phyloP scores from a whole-genome alignment of 176 grass and related monocot genomes.

The Eremochloa ophiuroides region DNA sequence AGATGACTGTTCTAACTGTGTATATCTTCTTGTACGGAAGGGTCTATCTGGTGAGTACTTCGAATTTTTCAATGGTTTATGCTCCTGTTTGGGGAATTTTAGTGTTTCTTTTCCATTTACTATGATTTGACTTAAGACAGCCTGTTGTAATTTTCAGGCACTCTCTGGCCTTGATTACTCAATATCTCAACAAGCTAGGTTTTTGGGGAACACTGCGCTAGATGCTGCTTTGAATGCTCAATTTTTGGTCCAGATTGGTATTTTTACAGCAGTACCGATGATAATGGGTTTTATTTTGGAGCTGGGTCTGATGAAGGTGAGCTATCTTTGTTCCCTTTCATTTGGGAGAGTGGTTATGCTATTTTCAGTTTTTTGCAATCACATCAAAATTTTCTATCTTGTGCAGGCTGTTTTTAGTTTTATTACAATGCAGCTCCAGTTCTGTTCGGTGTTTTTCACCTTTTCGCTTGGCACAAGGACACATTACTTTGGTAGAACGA shows the following conservation, averaged over 20 bases:
- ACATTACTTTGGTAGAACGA: slow-evolving; percentile 98
- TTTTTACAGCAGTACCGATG: slow-evolving; percentile 98
- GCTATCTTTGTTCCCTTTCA: neutral
- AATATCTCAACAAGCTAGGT: slow-evolving; percentile 58
- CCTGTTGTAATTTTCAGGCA: slow-evolving; percentile 55
- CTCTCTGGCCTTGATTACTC: slow-evolving; percentile 86
- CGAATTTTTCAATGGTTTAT: neutral
- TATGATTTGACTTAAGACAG: neutral
- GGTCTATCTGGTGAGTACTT: slow-evolving; percentile 45
- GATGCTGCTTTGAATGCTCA: slow-evolving; percentile 97
- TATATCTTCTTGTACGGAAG: slow-evolving; percentile 57
- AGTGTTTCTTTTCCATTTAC: neutral
- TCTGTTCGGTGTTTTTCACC: slow-evolving; percentile 95
- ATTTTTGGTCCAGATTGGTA: slow-evolving; percentile 94
- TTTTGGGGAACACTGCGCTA: slow-evolving; percentile 74
- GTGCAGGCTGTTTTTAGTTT: slow-evolving; percentile 88
- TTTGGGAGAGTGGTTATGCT: neutral
- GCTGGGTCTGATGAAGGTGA: slow-evolving; percentile 72
- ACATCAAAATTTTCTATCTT: slow-evolving; percentile 2
- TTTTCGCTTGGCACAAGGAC: slow-evolving; percentile 98
- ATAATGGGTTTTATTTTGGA: slow-evolving; percentile 95
- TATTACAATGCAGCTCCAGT: slow-evolving; percentile 92
- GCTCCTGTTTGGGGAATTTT: neutral
- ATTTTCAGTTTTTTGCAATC: neutral
- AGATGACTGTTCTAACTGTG: slow-evolving; percentile 58